Conservation (phyloP, 306 rosid species). For the Cercis canadensis region DNA sequence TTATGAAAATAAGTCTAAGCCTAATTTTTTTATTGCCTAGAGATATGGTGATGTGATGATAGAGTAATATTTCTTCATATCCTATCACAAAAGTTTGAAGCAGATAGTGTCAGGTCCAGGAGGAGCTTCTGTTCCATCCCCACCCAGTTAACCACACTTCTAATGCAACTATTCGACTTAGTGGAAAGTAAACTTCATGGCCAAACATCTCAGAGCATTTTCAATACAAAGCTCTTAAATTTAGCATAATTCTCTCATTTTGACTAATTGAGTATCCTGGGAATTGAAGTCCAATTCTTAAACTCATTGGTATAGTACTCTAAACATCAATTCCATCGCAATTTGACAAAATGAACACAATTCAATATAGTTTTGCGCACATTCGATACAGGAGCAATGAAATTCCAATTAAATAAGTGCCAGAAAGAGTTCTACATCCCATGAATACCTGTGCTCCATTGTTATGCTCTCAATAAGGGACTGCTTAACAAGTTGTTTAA, state of each 20-base stretch:
- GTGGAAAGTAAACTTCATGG: not conserved
- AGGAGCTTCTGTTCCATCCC: not conserved
- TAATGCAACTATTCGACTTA: not conserved
- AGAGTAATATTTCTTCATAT: not conserved
- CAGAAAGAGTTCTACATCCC: too few relatives aligned
- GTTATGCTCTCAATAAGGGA: slow-evolving; percentile 88
- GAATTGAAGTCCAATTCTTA: not conserved
- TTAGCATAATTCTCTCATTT: slow-evolving; percentile 3
- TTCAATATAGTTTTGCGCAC: not conserved
- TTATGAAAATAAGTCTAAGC: too few relatives aligned
- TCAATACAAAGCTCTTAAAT: not conserved
- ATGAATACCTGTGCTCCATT: slow-evolving; percentile 77
- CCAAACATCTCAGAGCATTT: not conserved
- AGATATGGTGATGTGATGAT: not conserved
- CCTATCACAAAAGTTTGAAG: not conserved
- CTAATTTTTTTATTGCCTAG: not conserved
- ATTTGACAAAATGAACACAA: too few relatives aligned
- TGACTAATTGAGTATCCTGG: not conserved
- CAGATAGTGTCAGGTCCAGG: not conserved
- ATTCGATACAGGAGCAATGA: not conserved
- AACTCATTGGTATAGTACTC: not conserved
- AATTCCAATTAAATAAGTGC: slow-evolving; percentile 9
- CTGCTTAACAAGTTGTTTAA: slow-evolving; percentile 76
- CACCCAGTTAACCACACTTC: not conserved
- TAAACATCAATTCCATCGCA: not conserved